Base-by-base conservation (phyloP, 2,329 filamentous ascomycete genomes). In the Fusarium buxicola region DNA sequence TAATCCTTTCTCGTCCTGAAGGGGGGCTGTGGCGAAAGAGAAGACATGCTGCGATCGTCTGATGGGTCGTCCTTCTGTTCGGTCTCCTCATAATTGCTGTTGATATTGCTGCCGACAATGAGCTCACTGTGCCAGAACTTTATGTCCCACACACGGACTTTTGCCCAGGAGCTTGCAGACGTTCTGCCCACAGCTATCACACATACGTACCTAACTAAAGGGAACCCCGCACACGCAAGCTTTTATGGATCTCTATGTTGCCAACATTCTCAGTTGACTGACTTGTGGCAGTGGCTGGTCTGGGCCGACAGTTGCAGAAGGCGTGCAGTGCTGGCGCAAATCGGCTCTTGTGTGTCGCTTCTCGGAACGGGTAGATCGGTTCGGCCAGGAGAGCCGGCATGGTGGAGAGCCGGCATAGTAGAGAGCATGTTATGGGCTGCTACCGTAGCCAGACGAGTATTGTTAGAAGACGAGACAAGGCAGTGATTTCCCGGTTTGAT, bases 261-360 rank as follows among this genome's bases (percentile, higher is more conserved):
- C 46, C 50, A 63, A 46, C 51, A 45, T 50, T 47, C 40, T 55
- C 38, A 51, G 43, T n/a, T n/a, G 21, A 38, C 41, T 51, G 48
- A 47, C 31, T 52, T 41, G 52, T 58, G 60, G 57, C 34, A 59
- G 52, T 57, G 60, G 55, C 56, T 60, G 56, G 53, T 56, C 63
- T 69, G 68, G 63, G 60, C 60, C 64, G 63, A 70, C 60, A 62
- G 58, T 64, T 63, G 58, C 66, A 64, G 58, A 66, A 57, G 47
- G 44, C 30, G 48, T 41, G 48, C 52, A 56, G 58, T 50, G 65
- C 58, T 70, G 55, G 39, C 47, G 48, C 50, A 58, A 55, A 27
- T 36, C 36, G 36, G 46, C 30, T 39, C 35, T 52, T 47, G 18
- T 25, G 21, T 31, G n/a, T n/a, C 18, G 55, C 34, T 60, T 25